A percentile compares a stretch with the other conserved stretches of the same genome.
Conservation (phyloP, 169 alveolate genomes). For the Plasmodium gallinaceum region DNA sequence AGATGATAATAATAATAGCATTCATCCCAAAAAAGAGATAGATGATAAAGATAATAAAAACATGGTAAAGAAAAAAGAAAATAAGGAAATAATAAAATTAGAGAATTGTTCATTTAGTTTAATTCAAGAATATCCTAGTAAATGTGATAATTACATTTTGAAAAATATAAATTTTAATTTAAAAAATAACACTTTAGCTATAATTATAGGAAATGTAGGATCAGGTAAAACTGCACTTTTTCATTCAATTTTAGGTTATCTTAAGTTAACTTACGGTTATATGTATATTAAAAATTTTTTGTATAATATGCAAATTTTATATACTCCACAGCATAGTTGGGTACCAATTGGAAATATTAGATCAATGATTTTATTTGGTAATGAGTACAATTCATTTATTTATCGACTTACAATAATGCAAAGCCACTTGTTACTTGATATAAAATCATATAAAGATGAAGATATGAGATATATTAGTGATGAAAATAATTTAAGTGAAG, state of each 20-base stretch:
- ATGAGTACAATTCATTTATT: slow-evolving; percentile 67
- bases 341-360: slow-evolving; percentile 86
- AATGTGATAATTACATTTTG: slow-evolving; percentile 5
- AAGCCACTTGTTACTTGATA: slow-evolving; percentile 81
- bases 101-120: slow-evolving; percentile 44
- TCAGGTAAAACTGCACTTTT: slow-evolving; percentile 91
- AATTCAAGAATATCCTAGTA: neutral
- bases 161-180: slow-evolving; percentile 48
- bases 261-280: slow-evolving; percentile 33
- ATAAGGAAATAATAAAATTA: slow-evolving; percentile 28
- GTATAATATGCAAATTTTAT: slow-evolving; percentile 82
- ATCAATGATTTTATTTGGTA: slow-evolving; percentile 87
- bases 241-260: slow-evolving; percentile 85
- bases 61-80: slow-evolving; percentile 1
- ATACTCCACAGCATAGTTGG: slow-evolving; percentile 88
- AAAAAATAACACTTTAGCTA: slow-evolving; percentile 57
- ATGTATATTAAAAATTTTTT: slow-evolving; percentile 37
- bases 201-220: slow-evolving; percentile 93
- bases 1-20: neutral
- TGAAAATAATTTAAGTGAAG: slow-evolving; percentile 90
- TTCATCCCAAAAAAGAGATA: neutral
- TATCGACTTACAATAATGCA: slow-evolving; percentile 79
- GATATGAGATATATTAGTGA: slow-evolving; percentile 86
- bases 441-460: slow-evolving; percentile 82
- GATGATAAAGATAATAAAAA: neutral